Evolutionary conservation across 2,329 filamentous ascomycete species (phyloP).

Genomic region (Lojkania enalia): DNA sequence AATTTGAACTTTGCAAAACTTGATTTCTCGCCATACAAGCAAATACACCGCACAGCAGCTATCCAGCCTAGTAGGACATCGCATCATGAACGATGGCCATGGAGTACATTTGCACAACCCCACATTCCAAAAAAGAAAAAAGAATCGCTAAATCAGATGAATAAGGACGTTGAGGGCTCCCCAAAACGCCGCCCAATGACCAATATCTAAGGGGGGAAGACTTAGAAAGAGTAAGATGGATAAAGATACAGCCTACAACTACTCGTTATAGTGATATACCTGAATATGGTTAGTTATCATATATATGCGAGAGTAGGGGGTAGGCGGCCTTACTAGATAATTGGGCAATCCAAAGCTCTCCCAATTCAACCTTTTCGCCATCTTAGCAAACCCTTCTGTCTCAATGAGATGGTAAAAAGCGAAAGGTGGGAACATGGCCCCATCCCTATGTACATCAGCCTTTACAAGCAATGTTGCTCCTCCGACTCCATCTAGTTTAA

Average conservation of each 20-base stretch:
- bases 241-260: constrained; percentile 20
- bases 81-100: too few species aligned
- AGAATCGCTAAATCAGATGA: background rate
- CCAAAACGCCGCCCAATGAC: constrained; percentile 40
- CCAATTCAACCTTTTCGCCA: constrained; percentile 89
- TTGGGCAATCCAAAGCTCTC: constrained; percentile 86
- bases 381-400: constrained; percentile 97
- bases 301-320: constrained; percentile 1
- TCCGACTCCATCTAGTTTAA: constrained; percentile 88
- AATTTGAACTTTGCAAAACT: too few species aligned
- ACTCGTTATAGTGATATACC: constrained; percentile 92
- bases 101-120: too few species aligned
- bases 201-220: constrained; percentile 1
- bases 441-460: constrained; percentile 94
- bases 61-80: too few species aligned
- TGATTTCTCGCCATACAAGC: too few species aligned
- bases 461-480: constrained; percentile 92
- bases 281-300: constrained; percentile 39
- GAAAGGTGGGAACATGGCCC: constrained; percentile 98
- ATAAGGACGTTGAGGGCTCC: background rate
- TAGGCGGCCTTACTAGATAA: constrained; percentile 73
- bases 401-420: constrained; percentile 96
- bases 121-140: too few species aligned
- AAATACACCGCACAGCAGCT: too few species aligned
- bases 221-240: background rate